phyloP scores from a whole-genome alignment of 1,139 yeast species.

The Groenewaldozyma sp. region DNA sequence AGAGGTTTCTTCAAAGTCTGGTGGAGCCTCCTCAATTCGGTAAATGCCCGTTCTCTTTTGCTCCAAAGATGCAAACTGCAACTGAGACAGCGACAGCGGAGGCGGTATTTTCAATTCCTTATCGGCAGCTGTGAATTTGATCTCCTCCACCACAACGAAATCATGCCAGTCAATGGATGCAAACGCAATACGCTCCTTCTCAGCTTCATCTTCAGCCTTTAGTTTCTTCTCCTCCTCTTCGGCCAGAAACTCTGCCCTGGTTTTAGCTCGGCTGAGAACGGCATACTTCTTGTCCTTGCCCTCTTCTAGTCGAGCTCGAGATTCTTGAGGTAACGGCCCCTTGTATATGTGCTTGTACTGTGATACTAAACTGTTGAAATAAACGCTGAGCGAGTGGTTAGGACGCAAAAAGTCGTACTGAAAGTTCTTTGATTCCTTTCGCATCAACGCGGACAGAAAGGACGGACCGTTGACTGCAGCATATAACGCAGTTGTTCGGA shows the following conservation, averaged over 20 bases:
- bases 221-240: constrained; percentile 31
- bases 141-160: constrained; percentile 59
- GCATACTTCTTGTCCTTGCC: constrained; percentile 23
- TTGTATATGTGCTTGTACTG: constrained; percentile 46
- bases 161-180: constrained; percentile 88
- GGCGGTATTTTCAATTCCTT: constrained; percentile 48
- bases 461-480: constrained; percentile 47
- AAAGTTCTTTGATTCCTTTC: constrained; percentile 35
- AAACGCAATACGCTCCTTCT: constrained; percentile 42
- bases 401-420: constrained; percentile 63
- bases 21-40: constrained; percentile 33
- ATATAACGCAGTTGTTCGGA: constrained; percentile 65
- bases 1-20: constrained; percentile 25
- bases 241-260: constrained; percentile 49
- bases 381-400: constrained; percentile 49
- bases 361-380: constrained; percentile 43
- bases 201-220: constrained; percentile 28
- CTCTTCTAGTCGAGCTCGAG: constrained; percentile 15
- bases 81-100: constrained; percentile 52
- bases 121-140: constrained; percentile 61
- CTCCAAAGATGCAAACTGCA: constrained; percentile 54
- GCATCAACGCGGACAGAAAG: constrained; percentile 35
- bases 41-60: constrained; percentile 31
- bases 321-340: constrained; percentile 13
- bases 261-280: constrained; percentile 43